Conservation (phyloP, 1,284 basidiomycete species). For the Melampsora larici-populina region DNA sequence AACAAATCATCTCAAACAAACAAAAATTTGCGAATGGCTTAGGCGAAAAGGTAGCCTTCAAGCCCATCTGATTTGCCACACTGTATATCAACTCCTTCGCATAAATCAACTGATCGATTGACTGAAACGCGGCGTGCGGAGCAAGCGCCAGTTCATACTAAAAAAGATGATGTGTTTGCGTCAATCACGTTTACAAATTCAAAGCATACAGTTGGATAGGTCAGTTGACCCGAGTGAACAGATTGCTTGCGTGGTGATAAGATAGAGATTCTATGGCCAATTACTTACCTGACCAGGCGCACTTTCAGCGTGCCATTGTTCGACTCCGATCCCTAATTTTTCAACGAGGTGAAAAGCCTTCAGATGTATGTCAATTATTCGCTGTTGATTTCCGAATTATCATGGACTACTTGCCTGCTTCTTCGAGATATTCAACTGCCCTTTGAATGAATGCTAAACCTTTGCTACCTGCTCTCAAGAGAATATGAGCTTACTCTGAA, state of each 20-base stretch:
- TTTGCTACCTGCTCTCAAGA: slow-evolving; percentile 4
- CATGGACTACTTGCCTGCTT: neutral
- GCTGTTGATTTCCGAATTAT: too few relatives aligned
- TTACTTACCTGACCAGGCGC: slow-evolving; percentile 29
- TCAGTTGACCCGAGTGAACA: too few relatives aligned
- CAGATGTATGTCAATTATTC: too few relatives aligned
- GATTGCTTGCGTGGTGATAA: too few relatives aligned
- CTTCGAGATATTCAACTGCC: slow-evolving; percentile 17
- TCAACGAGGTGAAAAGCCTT: slow-evolving; percentile 1
- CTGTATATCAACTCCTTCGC: slow-evolving; percentile 39
- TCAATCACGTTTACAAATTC: neutral
- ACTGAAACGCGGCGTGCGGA: slow-evolving; percentile 41
- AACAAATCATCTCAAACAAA: neutral
- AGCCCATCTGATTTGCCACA: slow-evolving; percentile 37
- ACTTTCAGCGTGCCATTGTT: slow-evolving; percentile 40
- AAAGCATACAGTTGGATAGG: neutral
- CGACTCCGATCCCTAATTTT: slow-evolving; percentile 22
- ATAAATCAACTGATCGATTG: slow-evolving; percentile 41
- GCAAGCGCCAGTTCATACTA: slow-evolving; percentile 38
- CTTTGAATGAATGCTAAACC: slow-evolving; percentile 31
- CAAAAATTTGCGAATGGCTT: slow-evolving; percentile 28
- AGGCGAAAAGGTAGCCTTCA: slow-evolving; percentile 40
- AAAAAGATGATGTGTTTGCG: neutral
- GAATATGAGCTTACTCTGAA: too few relatives aligned
- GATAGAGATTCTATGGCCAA: too few relatives aligned